These are phyloP conservation scores for Perkinsus marinus DNA, from an alignment of 169 alveolate genomes.

Conservation along the genomic window DNA sequence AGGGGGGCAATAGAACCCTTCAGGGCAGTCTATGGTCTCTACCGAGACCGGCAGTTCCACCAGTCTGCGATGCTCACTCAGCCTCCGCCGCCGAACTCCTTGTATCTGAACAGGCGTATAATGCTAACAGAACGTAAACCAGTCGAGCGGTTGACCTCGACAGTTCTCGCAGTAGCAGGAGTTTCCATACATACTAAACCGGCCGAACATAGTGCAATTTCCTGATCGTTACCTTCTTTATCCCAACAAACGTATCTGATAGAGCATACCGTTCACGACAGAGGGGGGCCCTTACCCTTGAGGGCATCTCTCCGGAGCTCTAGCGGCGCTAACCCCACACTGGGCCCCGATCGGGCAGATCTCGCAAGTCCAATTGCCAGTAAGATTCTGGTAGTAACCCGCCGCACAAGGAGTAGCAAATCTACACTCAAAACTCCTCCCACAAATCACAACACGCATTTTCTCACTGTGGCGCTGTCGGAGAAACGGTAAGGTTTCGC, in stretches of 20 bases:
- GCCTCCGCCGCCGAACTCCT: neutral
- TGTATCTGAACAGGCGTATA: neutral
- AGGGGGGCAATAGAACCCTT: constrained; percentile 4
- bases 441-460: no score
- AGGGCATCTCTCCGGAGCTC: neutral
- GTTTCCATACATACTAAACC: neutral
- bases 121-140: neutral
- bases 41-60: neutral
- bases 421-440: no score
- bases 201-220: neutral
- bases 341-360: neutral
- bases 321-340: neutral
- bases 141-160: neutral
- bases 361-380: neutral
- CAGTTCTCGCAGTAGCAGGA: neutral
- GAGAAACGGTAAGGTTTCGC: neutral
- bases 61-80: neutral
- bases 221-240: neutral
- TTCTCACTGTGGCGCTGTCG: neutral
- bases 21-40: neutral
- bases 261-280: neutral
- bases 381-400: neutral
- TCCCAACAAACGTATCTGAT: constrained; percentile 2
- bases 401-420: neutral
- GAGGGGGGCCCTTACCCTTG: neutral